Conservation (phyloP, 805 yeast genomes). For the Yamadazyma endophytica region DNA sequence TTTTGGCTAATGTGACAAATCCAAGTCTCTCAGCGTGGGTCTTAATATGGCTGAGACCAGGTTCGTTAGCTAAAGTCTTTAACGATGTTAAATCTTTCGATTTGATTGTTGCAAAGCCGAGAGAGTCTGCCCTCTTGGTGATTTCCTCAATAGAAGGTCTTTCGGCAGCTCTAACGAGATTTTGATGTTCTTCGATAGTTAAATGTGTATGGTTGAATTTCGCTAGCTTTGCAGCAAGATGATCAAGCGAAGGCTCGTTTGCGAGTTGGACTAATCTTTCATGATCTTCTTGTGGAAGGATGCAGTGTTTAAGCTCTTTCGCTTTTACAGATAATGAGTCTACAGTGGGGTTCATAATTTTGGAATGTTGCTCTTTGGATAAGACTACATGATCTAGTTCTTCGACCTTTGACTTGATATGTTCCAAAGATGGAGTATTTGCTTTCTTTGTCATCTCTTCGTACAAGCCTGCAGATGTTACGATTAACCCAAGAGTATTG, state of each 20-base stretch:
- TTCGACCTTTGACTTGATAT: constrained; percentile 18
- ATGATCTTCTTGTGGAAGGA: constrained; percentile 8
- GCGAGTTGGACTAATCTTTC: constrained; percentile 13
- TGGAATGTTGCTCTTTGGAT: constrained; percentile 1
- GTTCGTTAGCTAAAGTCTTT: constrained; percentile 24
- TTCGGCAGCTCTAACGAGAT: constrained; percentile 10
- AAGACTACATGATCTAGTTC: constrained; percentile 5
- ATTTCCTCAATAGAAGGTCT: constrained; percentile 18
- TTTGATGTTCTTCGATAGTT: constrained; percentile 10
- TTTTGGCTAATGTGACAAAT: constrained; percentile 26
- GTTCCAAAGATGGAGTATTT: constrained; percentile 21
- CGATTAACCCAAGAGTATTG: constrained; percentile 27
- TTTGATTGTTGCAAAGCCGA: constrained; percentile 13
- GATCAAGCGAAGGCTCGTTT: constrained; percentile 17
- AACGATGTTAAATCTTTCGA: constrained; percentile 13
- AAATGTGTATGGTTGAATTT: constrained; percentile 10
- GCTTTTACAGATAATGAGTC: constrained; percentile 10
- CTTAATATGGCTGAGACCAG: constrained; percentile 30
- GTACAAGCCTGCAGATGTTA: constrained; percentile 24
- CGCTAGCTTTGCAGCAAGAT: constrained; percentile 7
- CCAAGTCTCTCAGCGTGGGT: constrained; percentile 29
- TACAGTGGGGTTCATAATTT: constrained; percentile 5
- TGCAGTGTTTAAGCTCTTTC: constrained; percentile 4
- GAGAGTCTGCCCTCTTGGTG: constrained; percentile 8
- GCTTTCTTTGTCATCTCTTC: constrained; percentile 26